Evolutionary conservation across 1,139 yeast species (phyloP), one percentile per base, ranked within the genome.

Genomic region (Kurtzmaniella quercitrusa): DNA sequence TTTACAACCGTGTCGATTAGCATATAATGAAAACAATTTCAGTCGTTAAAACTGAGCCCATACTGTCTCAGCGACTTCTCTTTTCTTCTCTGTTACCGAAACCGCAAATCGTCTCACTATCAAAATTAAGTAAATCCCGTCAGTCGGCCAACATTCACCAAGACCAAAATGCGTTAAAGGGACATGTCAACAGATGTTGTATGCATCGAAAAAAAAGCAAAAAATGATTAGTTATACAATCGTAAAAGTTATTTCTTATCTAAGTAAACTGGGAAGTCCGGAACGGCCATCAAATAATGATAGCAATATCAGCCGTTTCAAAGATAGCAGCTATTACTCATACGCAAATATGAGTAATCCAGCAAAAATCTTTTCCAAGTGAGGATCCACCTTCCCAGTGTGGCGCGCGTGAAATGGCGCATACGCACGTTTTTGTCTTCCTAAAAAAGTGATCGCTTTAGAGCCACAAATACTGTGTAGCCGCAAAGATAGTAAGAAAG

Each of bases 341-440:
- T 26, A 26, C 30, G 30, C 30, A 26, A 12, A 11, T 26, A 26
- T 26, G 30, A 26, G 30, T 26, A 26, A 26, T 26, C 30, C 30
- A 26, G 30, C 30, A 9, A 26, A 26, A 26, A 9, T n/a, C 30
- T 11, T 26, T 9, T 26, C n/a, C 30, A 26, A 9, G 14, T 21
- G 23, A 21, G 30, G 30, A 26, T 9, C 30, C 30, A 26, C 30
- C 30, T 26, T 26, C 34, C n/a, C 34, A 7, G 34, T 30, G 34
- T 30, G 34, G 34, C 34, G 34, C 18, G 4, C 17, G 5, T 7
- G 15, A 16, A 14, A 16, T 30, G 12, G 34, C 34, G 34, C 30
- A 26, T 26, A 14, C 30, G 30, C 30, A 26, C 30, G 30, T 26
- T 26, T 26, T 9, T 26, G 30, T 4, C 30, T 26, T n/a, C n/a